Evolutionary conservation across 2,329 filamentous ascomycete genomes (phyloP), one percentile per base, ranked within the genome.

Genomic region (Fusarium protoensiforme): DNA sequence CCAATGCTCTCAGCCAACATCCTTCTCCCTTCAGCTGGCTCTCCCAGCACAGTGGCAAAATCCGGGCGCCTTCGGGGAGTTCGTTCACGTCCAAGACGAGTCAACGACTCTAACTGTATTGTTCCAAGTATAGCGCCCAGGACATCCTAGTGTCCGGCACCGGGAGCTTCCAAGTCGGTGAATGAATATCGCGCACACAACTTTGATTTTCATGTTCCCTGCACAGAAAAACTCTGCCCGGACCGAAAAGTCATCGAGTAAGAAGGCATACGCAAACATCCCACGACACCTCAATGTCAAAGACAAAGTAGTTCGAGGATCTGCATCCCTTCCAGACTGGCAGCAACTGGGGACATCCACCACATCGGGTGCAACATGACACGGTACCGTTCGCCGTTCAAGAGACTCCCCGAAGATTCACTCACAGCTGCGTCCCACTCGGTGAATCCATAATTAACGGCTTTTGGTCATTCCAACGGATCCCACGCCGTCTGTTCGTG

Each of bases 61-160:
- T 51, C 48, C 43, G 67, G 69, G 46, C 69, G 64, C 41, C 36
- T 11, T 74, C 71, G 71, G 71, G 71, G 71, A 74, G 71, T 74
- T 72, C 41, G 64, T 65, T 64, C 39, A 43, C n/a, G 18, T 57
- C 41, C 46, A 51, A 33, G 65, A 20, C 39, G 46, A 27, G 33
- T 61, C 53, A 63, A 41, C 9, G 61, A 64, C 29, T 71, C 71
- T 72, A 72, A 64, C 71, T 66, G 35, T 29, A 69, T 73, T 24
- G 4, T 35, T 41, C 24, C 53, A 65, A 74, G 67, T 22, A 56
- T 39, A 29, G 27, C 39, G 39, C 63, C 46, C 58, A 53, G 41
- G 54, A 38, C 61, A 36, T 67, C 64, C 53, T 65, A 64, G 46
- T 46, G 56, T 68, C 27, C 57, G 59, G 33, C 33, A 22, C 38